Base-by-base conservation (phyloP, 176 grass and related monocot species). In the Puccinellia tenuiflora region DNA sequence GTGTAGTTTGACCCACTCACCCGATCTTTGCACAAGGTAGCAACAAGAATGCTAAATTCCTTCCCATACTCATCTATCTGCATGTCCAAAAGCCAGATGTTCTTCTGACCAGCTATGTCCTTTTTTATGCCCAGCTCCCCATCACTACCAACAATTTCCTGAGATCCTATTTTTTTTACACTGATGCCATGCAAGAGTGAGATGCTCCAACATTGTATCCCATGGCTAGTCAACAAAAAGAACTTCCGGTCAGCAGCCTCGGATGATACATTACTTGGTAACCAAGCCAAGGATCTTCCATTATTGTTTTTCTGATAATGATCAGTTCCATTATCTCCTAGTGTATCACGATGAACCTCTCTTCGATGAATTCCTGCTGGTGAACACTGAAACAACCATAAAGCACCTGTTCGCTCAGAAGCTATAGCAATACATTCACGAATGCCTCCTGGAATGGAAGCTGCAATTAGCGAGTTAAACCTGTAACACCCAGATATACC, bases 81-180 rank as follows among this genome's bases (percentile, higher is more conserved):
- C 91, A 98, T 91, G 83, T 98, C 96, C 87, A 98, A 91, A 90
- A 98, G 92, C 96, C 96, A 98, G 16, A 98, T 91, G 37, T 95
- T 90, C 74, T 98, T 98, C 83, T 98, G 96, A 52, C 96, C 96
- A 79, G 93, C 96, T 85, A 98, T 80, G 77, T 98, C 96, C 79
- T 95, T 98, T 83, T 92, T 98, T 84, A 98, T 98, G 79, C 96
- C 87, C 62, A 92, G 79, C 86, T 95, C 91, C 17, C 84, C 89
- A 85, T 98, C 91, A 73, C 75, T 92, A 60, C 91, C 93, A 80
- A 98, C 90, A 80, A 98, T 88, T 91, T 83, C 82, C 51, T 95
- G 91, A 48, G 80, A 88, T 74, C 91, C 88, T 85, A 87, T 5
- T 68, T 85, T 98, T 81, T 85, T 86, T 34, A 93, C 61, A 88